A percentile compares a stretch with the other conserved stretches of the same genome.
Evolutionary conservation across 306 rosid species (phyloP).

Genomic region (Lathyrus tuberosus): DNA sequence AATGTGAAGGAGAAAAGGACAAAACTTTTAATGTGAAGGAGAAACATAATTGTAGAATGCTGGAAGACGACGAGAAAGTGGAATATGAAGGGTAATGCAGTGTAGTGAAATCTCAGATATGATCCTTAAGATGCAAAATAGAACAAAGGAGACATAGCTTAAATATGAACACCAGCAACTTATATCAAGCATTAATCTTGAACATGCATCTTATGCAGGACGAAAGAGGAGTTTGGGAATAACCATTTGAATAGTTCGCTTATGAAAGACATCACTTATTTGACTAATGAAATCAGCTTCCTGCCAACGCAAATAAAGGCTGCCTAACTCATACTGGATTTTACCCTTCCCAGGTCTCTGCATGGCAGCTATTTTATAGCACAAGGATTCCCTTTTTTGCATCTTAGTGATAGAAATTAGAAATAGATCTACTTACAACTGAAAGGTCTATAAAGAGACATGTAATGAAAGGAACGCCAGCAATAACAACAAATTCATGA

Average conservation of each 20-base stretch:
- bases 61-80: neutral
- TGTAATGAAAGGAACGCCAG: no score
- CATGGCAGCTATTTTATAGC: neutral
- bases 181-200: neutral
- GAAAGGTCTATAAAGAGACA: no score
- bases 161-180: neutral
- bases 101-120: neutral
- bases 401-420: conserved; percentile 4
- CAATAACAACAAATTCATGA: no score
- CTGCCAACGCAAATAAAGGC: neutral
- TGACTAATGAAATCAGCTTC: neutral
- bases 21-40: neutral
- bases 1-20: neutral
- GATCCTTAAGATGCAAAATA: neutral
- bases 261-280: neutral
- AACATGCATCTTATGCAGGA: neutral
- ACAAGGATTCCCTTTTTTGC: neutral
- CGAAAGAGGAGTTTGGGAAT: neutral
- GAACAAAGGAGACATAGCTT: neutral
- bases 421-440: no score
- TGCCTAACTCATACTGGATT: neutral
- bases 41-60: neutral
- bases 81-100: neutral
- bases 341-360: neutral
- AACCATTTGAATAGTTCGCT: neutral